phyloP scores from a whole-genome alignment of 768 basidiomycete genomes.

The Leccinum broughii region DNA sequence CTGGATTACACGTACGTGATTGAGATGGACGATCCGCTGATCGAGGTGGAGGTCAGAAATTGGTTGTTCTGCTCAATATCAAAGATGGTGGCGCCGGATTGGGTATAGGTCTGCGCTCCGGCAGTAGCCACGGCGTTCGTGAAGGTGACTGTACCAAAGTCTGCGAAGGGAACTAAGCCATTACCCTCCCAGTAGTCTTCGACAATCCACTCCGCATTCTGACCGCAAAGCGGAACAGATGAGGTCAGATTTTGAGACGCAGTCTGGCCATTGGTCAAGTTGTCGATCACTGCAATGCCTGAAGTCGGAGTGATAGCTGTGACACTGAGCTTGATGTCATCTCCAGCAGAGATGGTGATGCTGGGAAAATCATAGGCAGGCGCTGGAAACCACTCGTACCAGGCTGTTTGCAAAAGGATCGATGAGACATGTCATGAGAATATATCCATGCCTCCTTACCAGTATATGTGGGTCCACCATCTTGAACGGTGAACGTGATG shows the following conservation, averaged over 20 bases:
- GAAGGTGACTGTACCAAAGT: conserved; percentile 13
- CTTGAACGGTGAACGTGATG: neutral
- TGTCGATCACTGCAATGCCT: conserved; percentile 1
- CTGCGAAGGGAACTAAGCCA: neutral
- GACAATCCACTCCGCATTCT: conserved; percentile 16
- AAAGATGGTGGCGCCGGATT: conserved; percentile 1
- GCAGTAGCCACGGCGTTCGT: neutral
- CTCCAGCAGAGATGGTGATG: conserved; percentile 9
- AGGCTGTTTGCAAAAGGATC: conserved; percentile 5
- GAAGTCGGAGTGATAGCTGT: neutral
- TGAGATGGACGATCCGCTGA: neutral
- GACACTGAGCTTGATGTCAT: conserved; percentile 8
- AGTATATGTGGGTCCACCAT: neutral
- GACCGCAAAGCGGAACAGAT: conserved; percentile 1
- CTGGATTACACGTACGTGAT: neutral
- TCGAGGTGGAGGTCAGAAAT: conserved; percentile 3
- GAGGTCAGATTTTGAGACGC: neutral
- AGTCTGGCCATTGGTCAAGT: neutral
- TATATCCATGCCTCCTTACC: neutral
- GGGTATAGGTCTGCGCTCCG: neutral
- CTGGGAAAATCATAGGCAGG: neutral
- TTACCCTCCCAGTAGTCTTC: neutral
- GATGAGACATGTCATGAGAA: neutral
- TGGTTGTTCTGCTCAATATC: conserved; percentile 6
- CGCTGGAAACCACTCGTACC: conserved; percentile 16